Conservation (phyloP, 2,329 filamentous ascomycete species). For the Fusarium heterosporum region DNA sequence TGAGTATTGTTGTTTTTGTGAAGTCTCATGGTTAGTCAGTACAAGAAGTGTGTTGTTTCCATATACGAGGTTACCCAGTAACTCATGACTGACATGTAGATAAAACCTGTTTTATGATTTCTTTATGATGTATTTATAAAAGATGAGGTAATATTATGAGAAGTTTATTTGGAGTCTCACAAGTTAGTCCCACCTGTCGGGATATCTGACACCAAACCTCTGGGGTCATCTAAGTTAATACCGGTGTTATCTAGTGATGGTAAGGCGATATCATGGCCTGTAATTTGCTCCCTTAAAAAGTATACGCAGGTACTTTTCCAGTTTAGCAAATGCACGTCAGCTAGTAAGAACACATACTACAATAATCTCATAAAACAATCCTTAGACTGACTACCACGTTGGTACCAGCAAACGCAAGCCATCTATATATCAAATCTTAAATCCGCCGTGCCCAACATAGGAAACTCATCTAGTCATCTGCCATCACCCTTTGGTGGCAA, state of each 20-base stretch:
- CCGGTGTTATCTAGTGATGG: not conserved
- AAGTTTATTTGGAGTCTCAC: not conserved
- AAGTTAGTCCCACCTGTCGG: not conserved
- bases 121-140: not conserved
- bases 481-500: slow-evolving; percentile 16
- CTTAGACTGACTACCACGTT: slow-evolving; percentile 10
- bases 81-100: not conserved
- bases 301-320: slow-evolving; percentile 13
- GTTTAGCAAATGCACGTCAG: not conserved
- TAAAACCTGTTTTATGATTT: not conserved
- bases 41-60: not conserved
- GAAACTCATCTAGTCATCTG: slow-evolving; percentile 35
- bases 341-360: not conserved
- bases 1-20: slow-evolving; percentile 42
- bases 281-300: too few species aligned
- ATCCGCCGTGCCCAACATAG: slow-evolving; percentile 30
- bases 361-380: slow-evolving; percentile 5
- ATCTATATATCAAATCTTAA: slow-evolving; percentile 20
- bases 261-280: not conserved
- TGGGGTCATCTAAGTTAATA: not conserved
- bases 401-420: not conserved
- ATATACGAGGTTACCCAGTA: not conserved
- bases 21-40: not conserved
- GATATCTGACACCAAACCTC: too few species aligned
- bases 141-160: not conserved